Percentiles rank a stretch among this genome's conserved stretches.
phyloP scores from a whole-genome alignment of 352 stramenopile genomes.

The Globisporangium apiculatum region DNA sequence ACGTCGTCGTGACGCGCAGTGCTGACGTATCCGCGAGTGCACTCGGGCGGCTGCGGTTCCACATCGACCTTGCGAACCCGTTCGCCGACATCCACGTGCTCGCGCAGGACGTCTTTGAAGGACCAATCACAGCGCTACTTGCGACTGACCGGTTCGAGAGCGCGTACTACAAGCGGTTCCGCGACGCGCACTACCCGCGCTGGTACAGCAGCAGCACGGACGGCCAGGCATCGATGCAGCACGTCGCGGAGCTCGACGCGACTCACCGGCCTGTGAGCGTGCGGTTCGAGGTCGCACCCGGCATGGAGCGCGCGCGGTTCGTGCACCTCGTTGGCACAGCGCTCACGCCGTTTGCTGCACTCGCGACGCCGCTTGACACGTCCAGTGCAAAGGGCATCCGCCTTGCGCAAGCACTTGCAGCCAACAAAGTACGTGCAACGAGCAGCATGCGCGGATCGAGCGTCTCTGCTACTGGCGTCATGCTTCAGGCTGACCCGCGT shows the following conservation, averaged over 20 bases:
- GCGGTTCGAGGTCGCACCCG: slow-evolving; percentile 37
- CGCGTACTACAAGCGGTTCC: slow-evolving; percentile 47
- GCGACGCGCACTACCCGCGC: slow-evolving; percentile 29
- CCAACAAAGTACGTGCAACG: slow-evolving; percentile 27
- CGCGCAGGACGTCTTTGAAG: slow-evolving; percentile 55
- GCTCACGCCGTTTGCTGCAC: slow-evolving; percentile 41
- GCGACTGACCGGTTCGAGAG: slow-evolving; percentile 53
- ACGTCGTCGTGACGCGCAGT: slow-evolving; percentile 52
- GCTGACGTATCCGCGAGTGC: slow-evolving; percentile 26
- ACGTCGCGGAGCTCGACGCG: slow-evolving; percentile 26
- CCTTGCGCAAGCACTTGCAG: slow-evolving; percentile 36
- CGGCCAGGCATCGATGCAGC: slow-evolving; percentile 10
- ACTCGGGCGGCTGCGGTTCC: slow-evolving; percentile 52
- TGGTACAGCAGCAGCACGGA: slow-evolving; percentile 20
- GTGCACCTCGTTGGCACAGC: slow-evolving; percentile 30
- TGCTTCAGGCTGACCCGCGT: slow-evolving; percentile 9
- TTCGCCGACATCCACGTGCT: slow-evolving; percentile 70
- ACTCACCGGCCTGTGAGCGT: slow-evolving; percentile 20
- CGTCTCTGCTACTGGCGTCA: neutral
- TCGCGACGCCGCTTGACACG: slow-evolving; percentile 39
- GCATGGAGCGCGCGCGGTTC: slow-evolving; percentile 52
- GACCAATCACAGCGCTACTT: slow-evolving; percentile 40
- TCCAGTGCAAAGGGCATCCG: slow-evolving; percentile 35
- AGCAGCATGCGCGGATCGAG: slow-evolving; percentile 7
- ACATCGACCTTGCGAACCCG: slow-evolving; percentile 57